A percentile compares a stretch with the other conserved stretches of the same genome.
These are phyloP conservation scores for Picea engelmannii DNA, from an alignment of 83 land plant species.

Conservation along the genomic window DNA sequence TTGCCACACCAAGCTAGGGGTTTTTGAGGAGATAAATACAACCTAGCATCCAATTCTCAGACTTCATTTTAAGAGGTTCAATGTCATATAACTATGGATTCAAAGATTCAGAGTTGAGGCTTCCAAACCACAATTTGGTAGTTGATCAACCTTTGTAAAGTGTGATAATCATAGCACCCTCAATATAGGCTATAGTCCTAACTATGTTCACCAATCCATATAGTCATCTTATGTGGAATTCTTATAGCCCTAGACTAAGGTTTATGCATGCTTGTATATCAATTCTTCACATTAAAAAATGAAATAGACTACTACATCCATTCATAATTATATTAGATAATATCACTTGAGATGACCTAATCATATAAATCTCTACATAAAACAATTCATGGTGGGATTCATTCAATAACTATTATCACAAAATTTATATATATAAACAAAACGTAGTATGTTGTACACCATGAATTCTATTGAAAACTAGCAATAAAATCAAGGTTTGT, in stretches of 20 bases:
- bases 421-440: too few relatives aligned
- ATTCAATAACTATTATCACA: too few relatives aligned
- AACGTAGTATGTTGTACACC: too few relatives aligned
- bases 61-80: conserved; percentile 17
- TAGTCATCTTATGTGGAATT: conserved; percentile 44
- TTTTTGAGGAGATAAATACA: conserved; percentile 73
- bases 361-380: too few relatives aligned
- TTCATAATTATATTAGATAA: too few relatives aligned
- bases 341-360: too few relatives aligned
- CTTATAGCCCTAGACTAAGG: conserved; percentile 20
- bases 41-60: conserved; percentile 73
- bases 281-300: too few relatives aligned
- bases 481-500: too few relatives aligned
- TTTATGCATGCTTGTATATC: too few relatives aligned
- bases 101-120: conserved; percentile 15
- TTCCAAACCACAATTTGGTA: conserved; percentile 23
- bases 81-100: background rate
- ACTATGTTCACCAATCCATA: conserved; percentile 72
- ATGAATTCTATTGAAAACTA: too few relatives aligned
- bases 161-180: conserved; percentile 74
- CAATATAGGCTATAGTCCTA: conserved; percentile 59
- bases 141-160: conserved; percentile 74
- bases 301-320: too few relatives aligned
- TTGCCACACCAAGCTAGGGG: conserved; percentile 74
- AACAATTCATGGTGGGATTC: too few relatives aligned